These are phyloP conservation scores for Pseudogymnoascus sp. DNA, from an alignment of 2,329 filamentous ascomycete genomes.

Conservation along the genomic window DNA sequence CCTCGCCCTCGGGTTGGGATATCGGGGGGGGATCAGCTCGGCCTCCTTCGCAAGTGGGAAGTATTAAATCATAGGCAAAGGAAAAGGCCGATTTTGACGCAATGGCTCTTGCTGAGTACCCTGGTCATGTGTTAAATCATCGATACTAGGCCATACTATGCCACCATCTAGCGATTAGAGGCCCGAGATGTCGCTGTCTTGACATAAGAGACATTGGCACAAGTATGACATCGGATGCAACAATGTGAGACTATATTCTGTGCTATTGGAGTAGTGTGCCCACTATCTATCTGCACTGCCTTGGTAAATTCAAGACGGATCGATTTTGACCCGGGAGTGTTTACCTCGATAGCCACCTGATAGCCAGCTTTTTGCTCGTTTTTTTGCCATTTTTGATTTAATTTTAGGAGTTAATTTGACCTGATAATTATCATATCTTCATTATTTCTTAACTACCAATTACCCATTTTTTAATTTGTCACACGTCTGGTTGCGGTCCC, in stretches of 20 bases:
- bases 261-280: neutral
- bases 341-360: neutral
- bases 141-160: neutral
- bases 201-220: conserved; percentile 5
- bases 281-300: neutral
- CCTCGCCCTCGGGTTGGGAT: neutral
- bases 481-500: neutral
- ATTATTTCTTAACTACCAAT: neutral
- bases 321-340: neutral
- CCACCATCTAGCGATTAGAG: neutral
- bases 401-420: neutral
- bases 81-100: neutral
- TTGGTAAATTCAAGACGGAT: neutral
- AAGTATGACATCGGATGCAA: neutral
- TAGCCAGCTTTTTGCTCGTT: neutral
- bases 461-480: neutral
- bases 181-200: neutral
- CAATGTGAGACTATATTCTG: neutral
- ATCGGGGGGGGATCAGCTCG: too few species aligned
- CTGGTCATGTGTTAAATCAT: neutral
- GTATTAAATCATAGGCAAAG: neutral
- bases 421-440: neutral
- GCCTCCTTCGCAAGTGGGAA: neutral
- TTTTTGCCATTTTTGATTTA: neutral
- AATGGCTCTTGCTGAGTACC: neutral